Conservation (phyloP, 2,329 filamentous ascomycete genomes). For the Coniochaeta prunicola region DNA sequence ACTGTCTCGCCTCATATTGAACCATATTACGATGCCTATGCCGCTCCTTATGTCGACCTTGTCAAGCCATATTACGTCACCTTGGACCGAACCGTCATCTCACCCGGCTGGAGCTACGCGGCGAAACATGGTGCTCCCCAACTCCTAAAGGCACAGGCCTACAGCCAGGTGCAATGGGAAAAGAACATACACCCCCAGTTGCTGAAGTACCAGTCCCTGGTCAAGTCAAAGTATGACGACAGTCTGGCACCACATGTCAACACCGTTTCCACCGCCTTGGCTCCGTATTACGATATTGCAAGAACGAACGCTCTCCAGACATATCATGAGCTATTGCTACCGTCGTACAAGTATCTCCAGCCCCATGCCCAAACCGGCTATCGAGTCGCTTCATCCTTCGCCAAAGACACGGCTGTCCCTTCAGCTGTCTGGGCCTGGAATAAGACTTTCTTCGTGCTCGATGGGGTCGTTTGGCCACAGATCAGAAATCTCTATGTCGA, state of each 20-base stretch:
- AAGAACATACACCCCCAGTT: constrained; percentile 70
- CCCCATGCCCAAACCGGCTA: constrained; percentile 71
- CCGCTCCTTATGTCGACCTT: constrained; percentile 72
- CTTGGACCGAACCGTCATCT: constrained; percentile 56
- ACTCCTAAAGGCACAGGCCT: constrained; percentile 59
- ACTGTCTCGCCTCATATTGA: constrained; percentile 64
- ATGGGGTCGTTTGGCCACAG: constrained; percentile 73
- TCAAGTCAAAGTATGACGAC: constrained; percentile 60
- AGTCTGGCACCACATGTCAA: constrained; percentile 68
- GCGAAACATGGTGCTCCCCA: constrained; percentile 70
- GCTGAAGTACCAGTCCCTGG: constrained; percentile 52
- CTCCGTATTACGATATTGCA: constrained; percentile 67
- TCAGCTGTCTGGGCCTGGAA: constrained; percentile 64
- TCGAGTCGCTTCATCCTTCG: constrained; percentile 55
- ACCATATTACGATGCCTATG: constrained; percentile 81
- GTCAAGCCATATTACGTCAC: constrained; percentile 68
- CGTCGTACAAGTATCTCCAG: constrained; percentile 64
- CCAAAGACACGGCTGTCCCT: constrained; percentile 64
- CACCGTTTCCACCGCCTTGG: constrained; percentile 46
- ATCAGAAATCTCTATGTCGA: constrained; percentile 75
- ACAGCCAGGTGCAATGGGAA: constrained; percentile 68
- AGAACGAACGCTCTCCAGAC: constrained; percentile 57
- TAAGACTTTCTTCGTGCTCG: constrained; percentile 62
- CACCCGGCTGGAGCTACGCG: constrained; percentile 59
- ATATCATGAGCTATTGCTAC: constrained; percentile 66